Evolutionary conservation across 768 basidiomycete genomes (phyloP).

Genomic region (Leucosporidium scottii): DNA sequence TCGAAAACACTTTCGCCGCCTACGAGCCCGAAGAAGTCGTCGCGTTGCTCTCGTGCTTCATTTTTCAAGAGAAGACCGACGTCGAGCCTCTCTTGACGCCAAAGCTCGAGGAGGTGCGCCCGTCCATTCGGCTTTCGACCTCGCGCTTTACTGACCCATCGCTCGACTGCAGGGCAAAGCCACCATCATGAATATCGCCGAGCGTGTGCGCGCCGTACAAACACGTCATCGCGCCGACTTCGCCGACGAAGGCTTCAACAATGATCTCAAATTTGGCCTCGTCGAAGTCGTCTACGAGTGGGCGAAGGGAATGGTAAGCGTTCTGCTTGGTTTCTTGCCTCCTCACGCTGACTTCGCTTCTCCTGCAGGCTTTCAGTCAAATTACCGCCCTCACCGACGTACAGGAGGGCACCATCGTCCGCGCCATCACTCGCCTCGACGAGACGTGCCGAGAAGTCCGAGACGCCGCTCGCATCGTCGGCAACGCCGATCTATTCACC

Average conservation of each 20-base stretch:
- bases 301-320: constrained; percentile 91
- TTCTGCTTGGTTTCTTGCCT: background rate
- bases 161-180: constrained; percentile 53
- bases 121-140: background rate
- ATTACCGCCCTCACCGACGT: constrained; percentile 89
- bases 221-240: constrained; percentile 70
- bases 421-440: constrained; percentile 89
- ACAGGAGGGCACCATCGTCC: constrained; percentile 91
- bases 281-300: constrained; percentile 98
- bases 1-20: constrained; percentile 83
- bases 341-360: background rate
- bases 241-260: constrained; percentile 43
- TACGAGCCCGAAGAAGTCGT: constrained; percentile 96
- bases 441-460: constrained; percentile 95
- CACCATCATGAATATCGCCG: constrained; percentile 67
- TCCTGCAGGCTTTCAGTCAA: constrained; percentile 78
- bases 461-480: constrained; percentile 94
- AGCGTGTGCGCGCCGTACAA: constrained; percentile 72
- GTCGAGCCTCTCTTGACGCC: constrained; percentile 72
- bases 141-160: background rate
- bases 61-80: constrained; percentile 98
- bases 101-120: constrained; percentile 56
- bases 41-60: constrained; percentile 88
- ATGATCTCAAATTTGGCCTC: constrained; percentile 78
- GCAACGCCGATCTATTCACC: constrained; percentile 88